Percentiles rank a stretch among this genome's conserved stretches.
phyloP scores from a whole-genome alignment of 148 eudicot genomes.

The Rhododendron ovatum region DNA sequence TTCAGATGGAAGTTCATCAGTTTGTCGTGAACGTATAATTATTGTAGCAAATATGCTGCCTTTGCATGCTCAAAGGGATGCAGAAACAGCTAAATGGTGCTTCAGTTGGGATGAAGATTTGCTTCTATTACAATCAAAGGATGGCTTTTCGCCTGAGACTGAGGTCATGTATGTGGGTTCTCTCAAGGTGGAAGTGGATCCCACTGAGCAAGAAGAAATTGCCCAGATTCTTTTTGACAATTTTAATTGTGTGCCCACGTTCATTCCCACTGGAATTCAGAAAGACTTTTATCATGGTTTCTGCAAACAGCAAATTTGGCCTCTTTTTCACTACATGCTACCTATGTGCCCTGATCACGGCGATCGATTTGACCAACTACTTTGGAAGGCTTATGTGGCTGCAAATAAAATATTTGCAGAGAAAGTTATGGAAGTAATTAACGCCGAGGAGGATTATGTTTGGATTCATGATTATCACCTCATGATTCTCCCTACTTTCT shows the following conservation, averaged over 20 bases:
- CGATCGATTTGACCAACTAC: conserved; percentile 62
- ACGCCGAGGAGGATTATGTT: conserved; percentile 64
- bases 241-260: conserved; percentile 67
- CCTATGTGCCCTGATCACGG: conserved; percentile 74
- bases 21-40: conserved; percentile 46
- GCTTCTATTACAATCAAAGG: conserved; percentile 43
- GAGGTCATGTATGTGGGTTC: conserved; percentile 72
- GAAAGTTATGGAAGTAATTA: conserved; percentile 71
- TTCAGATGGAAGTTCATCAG: conserved; percentile 35
- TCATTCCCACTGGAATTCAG: conserved; percentile 51
- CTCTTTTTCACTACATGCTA: conserved; percentile 80
- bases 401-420: conserved; percentile 70
- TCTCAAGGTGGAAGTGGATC: conserved; percentile 56
- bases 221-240: conserved; percentile 49
- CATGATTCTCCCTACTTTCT: conserved; percentile 64
- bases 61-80: conserved; percentile 42
- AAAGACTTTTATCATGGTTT: conserved; percentile 55
- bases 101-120: conserved; percentile 66
- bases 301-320: conserved; percentile 80
- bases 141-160: conserved; percentile 54
- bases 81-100: conserved; percentile 47
- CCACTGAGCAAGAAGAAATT: conserved; percentile 59
- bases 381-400: conserved; percentile 77
- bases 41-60: conserved; percentile 70
- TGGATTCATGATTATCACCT: conserved; percentile 84